These are phyloP conservation scores for Boletales sp. DNA, from an alignment of 768 basidiomycete species.

Conservation along the genomic window DNA sequence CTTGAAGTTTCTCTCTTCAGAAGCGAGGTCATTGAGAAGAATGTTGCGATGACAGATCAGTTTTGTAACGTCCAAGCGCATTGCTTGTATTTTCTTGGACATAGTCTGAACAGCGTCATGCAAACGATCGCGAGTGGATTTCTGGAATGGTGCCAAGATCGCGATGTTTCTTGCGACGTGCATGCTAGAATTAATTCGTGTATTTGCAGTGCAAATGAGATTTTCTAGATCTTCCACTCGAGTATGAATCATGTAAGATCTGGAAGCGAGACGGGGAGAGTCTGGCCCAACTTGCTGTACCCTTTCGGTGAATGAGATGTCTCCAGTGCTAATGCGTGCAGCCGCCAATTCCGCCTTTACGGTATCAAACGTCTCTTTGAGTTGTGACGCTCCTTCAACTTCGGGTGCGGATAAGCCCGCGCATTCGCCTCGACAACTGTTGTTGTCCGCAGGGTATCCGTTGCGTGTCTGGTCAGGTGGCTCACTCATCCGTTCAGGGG, in stretches of 20 bases:
- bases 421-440: conserved; percentile 12
- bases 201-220: conserved; percentile 49
- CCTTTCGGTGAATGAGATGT: conserved; percentile 17
- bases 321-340: conserved; percentile 33
- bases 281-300: conserved; percentile 21
- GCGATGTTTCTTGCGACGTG: conserved; percentile 78
- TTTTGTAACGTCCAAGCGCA: conserved; percentile 71
- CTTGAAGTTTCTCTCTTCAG: conserved; percentile 65
- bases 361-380: conserved; percentile 80
- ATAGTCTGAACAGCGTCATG: conserved; percentile 54
- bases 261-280: conserved; percentile 35
- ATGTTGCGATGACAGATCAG: conserved; percentile 74
- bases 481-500: conserved; percentile 36
- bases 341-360: conserved; percentile 83
- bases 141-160: conserved; percentile 84
- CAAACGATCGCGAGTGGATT: conserved; percentile 76
- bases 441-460: conserved; percentile 30
- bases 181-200: conserved; percentile 64
- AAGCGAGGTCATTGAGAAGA: conserved; percentile 68
- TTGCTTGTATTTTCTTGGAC: conserved; percentile 60
- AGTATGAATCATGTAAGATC: conserved; percentile 53
- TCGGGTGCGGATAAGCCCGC: conserved; percentile 47
- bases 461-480: conserved; percentile 21
- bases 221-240: conserved; percentile 66
- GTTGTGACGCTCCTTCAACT: conserved; percentile 58